Conservation (phyloP, 1,139 yeast genomes). For the Yamadazyma aaseri region DNA sequence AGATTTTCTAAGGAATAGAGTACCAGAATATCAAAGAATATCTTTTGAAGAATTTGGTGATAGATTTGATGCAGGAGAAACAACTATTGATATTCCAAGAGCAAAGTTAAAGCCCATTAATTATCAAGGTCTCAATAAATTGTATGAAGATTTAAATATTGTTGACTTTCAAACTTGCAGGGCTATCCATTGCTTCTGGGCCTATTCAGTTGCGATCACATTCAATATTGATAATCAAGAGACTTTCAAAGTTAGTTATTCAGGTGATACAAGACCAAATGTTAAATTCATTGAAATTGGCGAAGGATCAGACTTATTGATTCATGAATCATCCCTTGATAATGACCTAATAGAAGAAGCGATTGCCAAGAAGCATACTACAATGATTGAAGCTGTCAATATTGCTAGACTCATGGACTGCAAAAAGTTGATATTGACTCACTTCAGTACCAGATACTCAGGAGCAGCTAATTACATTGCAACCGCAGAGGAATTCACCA, state of each 20-base stretch:
- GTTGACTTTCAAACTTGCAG: slow-evolving; percentile 54
- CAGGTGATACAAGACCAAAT: slow-evolving; percentile 95
- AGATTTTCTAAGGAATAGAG: slow-evolving; percentile 40
- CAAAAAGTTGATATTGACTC: slow-evolving; percentile 72
- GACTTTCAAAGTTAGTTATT: slow-evolving; percentile 72
- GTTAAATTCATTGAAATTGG: slow-evolving; percentile 62
- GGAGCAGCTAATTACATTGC: slow-evolving; percentile 50
- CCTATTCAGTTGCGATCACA: slow-evolving; percentile 69
- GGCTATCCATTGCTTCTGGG: slow-evolving; percentile 83
- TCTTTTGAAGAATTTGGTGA: slow-evolving; percentile 33
- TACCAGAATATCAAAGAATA: slow-evolving; percentile 27
- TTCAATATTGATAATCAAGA: slow-evolving; percentile 34
- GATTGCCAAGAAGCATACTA: slow-evolving; percentile 78
- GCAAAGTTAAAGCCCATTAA: slow-evolving; percentile 20
- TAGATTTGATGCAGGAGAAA: slow-evolving; percentile 24
- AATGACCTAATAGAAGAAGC: slow-evolving; percentile 83
- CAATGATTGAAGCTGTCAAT: slow-evolving; percentile 80
- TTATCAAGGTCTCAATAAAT: slow-evolving; percentile 15
- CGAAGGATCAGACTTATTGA: slow-evolving; percentile 64
- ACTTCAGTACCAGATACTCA: slow-evolving; percentile 89
- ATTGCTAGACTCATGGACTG: slow-evolving; percentile 75
- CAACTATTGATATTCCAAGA: slow-evolving; percentile 19
- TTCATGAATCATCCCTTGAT: slow-evolving; percentile 93
- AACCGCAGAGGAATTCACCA: slow-evolving; percentile 22
- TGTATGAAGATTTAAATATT: slow-evolving; percentile 29